Conservation (phyloP, 2,329 filamentous ascomycete species). For the Botrytis deweyae region DNA sequence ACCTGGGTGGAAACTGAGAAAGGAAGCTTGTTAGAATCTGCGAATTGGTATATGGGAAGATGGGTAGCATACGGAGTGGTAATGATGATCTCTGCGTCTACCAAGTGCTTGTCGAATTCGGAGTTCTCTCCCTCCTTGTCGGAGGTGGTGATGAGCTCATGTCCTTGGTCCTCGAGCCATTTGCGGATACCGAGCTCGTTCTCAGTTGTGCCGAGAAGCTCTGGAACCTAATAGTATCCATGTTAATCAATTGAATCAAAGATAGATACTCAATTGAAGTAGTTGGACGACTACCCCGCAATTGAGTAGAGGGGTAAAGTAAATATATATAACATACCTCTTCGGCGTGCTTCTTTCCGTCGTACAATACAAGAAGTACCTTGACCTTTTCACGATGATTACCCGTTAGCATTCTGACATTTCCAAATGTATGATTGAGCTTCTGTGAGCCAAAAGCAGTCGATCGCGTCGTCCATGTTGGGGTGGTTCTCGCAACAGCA, state of each 20-base stretch:
- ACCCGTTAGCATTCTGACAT: conserved; percentile 39
- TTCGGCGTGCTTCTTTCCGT: conserved; percentile 81
- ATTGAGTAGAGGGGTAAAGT: conserved; percentile 13
- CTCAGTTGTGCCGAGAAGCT: conserved; percentile 84
- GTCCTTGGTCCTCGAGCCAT: conserved; percentile 96
- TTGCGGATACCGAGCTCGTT: conserved; percentile 97
- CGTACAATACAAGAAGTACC: conserved; percentile 91
- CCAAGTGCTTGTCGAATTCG: conserved; percentile 90
- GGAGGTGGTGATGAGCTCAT: conserved; percentile 94
- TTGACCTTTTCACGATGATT: conserved; percentile 67
- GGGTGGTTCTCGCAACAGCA: conserved; percentile 29
- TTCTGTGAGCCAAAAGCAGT: conserved; percentile 6
- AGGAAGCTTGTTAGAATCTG: conserved; percentile 1
- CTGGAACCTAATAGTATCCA: conserved; percentile 58
- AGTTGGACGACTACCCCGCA: neutral
- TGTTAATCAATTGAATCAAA: neutral
- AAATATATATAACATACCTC: conserved; percentile 49
- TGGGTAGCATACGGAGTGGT: conserved; percentile 75
- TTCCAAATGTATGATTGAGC: conserved; percentile 30
- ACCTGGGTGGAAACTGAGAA: conserved; percentile 85
- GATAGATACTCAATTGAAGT: conserved; percentile 23
- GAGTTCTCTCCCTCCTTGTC: conserved; percentile 96
- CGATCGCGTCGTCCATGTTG: conserved; percentile 15
- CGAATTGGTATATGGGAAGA: neutral
- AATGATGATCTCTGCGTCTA: conserved; percentile 97